These are phyloP conservation scores for Thalia dealbata DNA, from an alignment of 176 grass and related monocot species.

Conservation along the genomic window DNA sequence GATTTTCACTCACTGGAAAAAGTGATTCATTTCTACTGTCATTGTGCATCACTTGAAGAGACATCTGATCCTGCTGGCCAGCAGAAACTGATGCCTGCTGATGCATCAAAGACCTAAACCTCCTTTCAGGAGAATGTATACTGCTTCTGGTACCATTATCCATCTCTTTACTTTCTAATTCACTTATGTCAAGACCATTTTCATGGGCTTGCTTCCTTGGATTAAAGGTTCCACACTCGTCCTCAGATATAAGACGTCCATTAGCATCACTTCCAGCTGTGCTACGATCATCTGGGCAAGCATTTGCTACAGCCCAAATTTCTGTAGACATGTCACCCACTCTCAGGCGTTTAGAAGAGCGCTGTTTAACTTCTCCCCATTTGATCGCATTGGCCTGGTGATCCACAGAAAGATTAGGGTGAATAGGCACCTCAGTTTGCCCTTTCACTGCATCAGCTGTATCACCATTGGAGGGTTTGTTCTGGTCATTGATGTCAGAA, in stretches of 20 bases:
- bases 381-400: slow-evolving; percentile 42
- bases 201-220: slow-evolving; percentile 13
- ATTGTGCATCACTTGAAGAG: not conserved
- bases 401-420: slow-evolving; percentile 25
- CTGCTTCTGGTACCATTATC: slow-evolving; percentile 19
- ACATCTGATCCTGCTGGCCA: slow-evolving; percentile 17
- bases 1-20: not conserved
- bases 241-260: slow-evolving; percentile 1
- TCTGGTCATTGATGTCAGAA: slow-evolving; percentile 22
- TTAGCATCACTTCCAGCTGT: slow-evolving; percentile 9
- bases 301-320: slow-evolving; percentile 17
- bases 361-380: slow-evolving; percentile 92
- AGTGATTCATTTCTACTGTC: not conserved
- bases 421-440: slow-evolving; percentile 19
- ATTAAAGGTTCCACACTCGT: slow-evolving; percentile 11
- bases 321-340: slow-evolving; percentile 19
- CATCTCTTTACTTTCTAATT: slow-evolving; percentile 6
- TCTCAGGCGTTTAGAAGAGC: slow-evolving; percentile 63
- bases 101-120: slow-evolving; percentile 8
- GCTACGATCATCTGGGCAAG: not conserved
- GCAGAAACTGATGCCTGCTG: slow-evolving; percentile 1
- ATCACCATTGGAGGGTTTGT: slow-evolving; percentile 16
- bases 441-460: slow-evolving; percentile 35
- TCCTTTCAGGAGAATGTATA: slow-evolving; percentile 26
- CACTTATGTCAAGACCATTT: slow-evolving; percentile 6